Evolutionary conservation across 345 rosid genomes (phyloP), one percentile per base, ranked within the genome.

Genomic region (Kandelia obovata): DNA sequence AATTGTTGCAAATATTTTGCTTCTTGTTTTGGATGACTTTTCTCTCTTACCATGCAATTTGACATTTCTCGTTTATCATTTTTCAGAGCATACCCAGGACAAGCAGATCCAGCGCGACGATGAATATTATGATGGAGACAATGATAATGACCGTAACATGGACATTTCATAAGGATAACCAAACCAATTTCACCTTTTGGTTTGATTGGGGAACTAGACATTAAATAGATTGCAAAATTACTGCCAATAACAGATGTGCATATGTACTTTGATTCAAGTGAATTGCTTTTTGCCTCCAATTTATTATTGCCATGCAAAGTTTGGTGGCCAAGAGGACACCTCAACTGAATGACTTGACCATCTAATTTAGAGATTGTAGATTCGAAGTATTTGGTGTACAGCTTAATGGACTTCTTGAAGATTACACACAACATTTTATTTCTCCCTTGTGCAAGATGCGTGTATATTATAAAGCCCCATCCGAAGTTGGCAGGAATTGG

Each of bases 91-190:
- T 72, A 76, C 88, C 4, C 85, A 82, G 69, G 99, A 95, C 85
- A 90, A 87, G 77, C 98, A 95, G 57, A 78, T 95, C 58, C 98
- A 90, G 68, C 85, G 96, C 0, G 98, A 95, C 10, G 96, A 92
- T 65, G 99, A 95, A 64, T 95, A 83, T 76, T 95, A 86, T 15
- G 85, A 85, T 32, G 98, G 96, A 5, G 98, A 88, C 81, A 88
- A 91, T 25, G 96, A 94, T 73, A 87, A 94, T 15, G 97, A 89
- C 70, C 87, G 68, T 52, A 77, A 81, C 74, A 83, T 71, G 81
- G 87, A 87, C 25, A 78, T 73, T 64, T 71, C 23, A 13, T 72
- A 34, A 75, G 5, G 49, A 43, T 43, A 55, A 25, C 35, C 0
- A 21, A 35, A 30, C 26, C 59, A 53, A 20, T 30, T 1, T 5